These are phyloP conservation scores for Immersiporthe knoxdaviesiana DNA, from an alignment of 2,329 filamentous ascomycete genomes.

Conservation along the genomic window DNA sequence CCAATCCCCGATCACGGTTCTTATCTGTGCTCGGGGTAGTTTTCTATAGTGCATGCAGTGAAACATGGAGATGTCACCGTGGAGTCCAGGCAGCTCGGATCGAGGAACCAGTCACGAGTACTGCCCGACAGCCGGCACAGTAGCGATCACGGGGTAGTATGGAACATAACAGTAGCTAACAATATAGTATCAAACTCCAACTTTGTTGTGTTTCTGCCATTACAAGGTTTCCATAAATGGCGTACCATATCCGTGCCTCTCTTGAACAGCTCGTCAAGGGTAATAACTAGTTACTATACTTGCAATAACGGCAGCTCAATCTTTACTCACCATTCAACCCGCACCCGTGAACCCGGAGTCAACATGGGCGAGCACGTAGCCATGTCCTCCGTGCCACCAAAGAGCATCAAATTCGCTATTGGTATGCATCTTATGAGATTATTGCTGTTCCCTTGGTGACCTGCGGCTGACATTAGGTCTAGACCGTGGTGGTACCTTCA, in stretches of 20 bases:
- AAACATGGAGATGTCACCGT: background rate
- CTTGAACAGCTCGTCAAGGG: background rate
- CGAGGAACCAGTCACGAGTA: conserved; percentile 8
- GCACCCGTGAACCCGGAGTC: background rate
- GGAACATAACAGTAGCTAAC: background rate
- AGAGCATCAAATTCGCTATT: conserved; percentile 26
- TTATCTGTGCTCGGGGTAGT: background rate
- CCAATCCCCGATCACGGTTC: background rate
- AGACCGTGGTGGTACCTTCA: conserved; percentile 28
- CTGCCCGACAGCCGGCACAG: background rate
- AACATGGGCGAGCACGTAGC: conserved; percentile 3
- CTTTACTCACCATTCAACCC: background rate
- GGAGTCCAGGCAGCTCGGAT: conserved; percentile 13
- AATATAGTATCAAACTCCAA: background rate
- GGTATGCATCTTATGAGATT: background rate
- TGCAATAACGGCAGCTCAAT: background rate
- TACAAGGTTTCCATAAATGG: background rate
- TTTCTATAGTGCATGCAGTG: background rate
- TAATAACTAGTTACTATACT: background rate
- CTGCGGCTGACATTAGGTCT: background rate
- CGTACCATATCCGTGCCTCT: background rate
- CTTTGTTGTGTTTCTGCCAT: background rate
- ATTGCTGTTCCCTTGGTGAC: background rate
- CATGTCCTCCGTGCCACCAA: conserved; percentile 7
- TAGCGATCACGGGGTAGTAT: background rate